phyloP scores from a whole-genome alignment of 176 grass and related monocot genomes.

The Echinochloa phyllopogon region DNA sequence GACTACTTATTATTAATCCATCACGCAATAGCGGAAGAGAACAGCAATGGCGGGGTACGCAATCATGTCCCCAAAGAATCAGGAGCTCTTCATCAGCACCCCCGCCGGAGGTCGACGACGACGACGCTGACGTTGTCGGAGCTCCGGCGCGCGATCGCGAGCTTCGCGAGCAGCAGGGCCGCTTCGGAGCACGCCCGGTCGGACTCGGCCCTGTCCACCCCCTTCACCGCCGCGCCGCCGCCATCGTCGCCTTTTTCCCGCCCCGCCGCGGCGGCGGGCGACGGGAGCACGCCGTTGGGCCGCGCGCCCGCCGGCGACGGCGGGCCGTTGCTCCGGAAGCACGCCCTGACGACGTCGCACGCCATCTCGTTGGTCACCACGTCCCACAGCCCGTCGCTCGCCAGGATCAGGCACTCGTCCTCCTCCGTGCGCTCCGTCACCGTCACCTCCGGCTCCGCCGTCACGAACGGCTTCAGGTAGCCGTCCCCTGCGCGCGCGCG shows the following conservation, averaged over 20 bases:
- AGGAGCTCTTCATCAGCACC: conserved; percentile 5
- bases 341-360: conserved; percentile 51
- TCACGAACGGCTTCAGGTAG: conserved; percentile 77
- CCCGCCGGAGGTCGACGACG: conserved; percentile 62
- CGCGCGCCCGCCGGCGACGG: background rate
- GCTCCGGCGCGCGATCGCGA: conserved; percentile 60
- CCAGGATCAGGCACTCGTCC: conserved; percentile 73
- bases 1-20: background rate
- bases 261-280: background rate
- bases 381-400: conserved; percentile 79
- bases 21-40: background rate
- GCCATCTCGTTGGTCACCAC: conserved; percentile 66
- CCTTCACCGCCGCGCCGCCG: conserved; percentile 10
- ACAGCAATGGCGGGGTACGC: background rate
- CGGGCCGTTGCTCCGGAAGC: conserved; percentile 47
- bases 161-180: conserved; percentile 60
- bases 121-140: conserved; percentile 73
- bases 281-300: conserved; percentile 31
- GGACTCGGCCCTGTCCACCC: conserved; percentile 40
- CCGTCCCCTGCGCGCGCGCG: conserved; percentile 56
- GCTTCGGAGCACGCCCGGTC: conserved; percentile 56
- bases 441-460: conserved; percentile 70
- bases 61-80: conserved; percentile 24
- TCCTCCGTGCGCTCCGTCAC: conserved; percentile 46
- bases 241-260: background rate